Evolutionary conservation across 2,329 filamentous ascomycete genomes (phyloP).

Genomic region (Pseudopithomyces chartarum): DNA sequence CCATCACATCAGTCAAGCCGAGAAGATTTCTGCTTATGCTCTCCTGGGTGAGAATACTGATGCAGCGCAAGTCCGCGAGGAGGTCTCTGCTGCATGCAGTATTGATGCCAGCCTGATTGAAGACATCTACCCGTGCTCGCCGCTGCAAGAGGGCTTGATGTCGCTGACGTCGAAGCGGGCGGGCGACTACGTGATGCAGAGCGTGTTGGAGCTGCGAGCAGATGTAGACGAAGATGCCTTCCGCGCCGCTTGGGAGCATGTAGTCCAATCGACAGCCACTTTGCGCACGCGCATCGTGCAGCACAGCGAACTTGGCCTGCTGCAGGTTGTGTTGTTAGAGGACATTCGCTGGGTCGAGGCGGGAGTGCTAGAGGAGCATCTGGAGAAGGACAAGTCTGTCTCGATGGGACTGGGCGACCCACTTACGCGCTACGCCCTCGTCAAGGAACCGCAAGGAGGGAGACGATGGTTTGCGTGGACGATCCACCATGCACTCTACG

Average conservation of each 20-base stretch:
- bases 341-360: not conserved
- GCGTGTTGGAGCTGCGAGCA: not conserved
- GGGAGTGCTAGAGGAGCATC: not conserved
- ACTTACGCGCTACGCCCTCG: conserved; percentile 7
- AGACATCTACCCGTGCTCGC: not conserved
- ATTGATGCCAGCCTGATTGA: conserved; percentile 19
- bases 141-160: not conserved
- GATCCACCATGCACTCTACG: conserved; percentile 26
- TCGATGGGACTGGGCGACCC: not conserved
- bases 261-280: not conserved
- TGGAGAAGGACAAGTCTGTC: not conserved
- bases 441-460: conserved; percentile 1
- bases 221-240: conserved; percentile 13
- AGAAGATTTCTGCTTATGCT: too few species aligned
- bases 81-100: too few species aligned
- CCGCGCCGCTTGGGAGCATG: not conserved
- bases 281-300: conserved; percentile 1
- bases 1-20: too few species aligned
- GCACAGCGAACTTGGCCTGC: not conserved
- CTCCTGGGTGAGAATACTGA: not conserved
- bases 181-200: conserved; percentile 57
- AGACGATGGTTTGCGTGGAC: conserved; percentile 16
- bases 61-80: too few species aligned
- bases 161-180: conserved; percentile 38
- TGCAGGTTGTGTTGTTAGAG: not conserved